Evolutionary conservation across 2,329 filamentous ascomycete species (phyloP).

Genomic region (Venturia asperata): DNA sequence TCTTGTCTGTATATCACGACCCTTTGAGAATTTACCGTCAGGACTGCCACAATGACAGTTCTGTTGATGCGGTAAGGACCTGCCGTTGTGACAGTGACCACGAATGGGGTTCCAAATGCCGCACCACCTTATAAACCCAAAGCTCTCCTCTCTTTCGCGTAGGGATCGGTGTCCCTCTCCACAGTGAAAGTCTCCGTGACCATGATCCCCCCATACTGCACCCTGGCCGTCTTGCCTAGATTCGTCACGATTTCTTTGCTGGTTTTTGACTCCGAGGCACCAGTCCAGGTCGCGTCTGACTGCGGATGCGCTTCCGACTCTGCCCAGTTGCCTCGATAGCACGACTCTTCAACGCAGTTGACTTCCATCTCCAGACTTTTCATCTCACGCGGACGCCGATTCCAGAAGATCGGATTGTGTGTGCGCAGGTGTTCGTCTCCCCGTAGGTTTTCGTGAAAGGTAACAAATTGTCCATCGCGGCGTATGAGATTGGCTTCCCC

Average conservation of each 20-base stretch:
- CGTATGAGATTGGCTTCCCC: not conserved
- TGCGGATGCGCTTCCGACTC: not conserved
- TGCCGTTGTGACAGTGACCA: too few species aligned
- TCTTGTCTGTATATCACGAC: too few species aligned
- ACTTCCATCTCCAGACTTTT: not conserved
- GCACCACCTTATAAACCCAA: not conserved
- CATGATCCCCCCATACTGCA: constrained; percentile 5
- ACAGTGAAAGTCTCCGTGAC: constrained; percentile 8
- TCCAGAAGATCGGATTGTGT: not conserved
- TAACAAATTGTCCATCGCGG: not conserved
- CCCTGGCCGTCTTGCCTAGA: not conserved
- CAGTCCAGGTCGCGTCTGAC: not conserved
- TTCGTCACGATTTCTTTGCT: not conserved
- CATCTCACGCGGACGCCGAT: not conserved
- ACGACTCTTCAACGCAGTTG: not conserved
- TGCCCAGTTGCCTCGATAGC: not conserved
- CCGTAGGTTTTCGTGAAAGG: not conserved
- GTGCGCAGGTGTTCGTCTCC: not conserved
- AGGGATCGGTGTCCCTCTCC: not conserved
- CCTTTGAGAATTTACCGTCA: too few species aligned
- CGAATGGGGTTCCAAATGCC: too few species aligned
- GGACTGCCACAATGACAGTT: too few species aligned
- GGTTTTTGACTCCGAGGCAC: not conserved
- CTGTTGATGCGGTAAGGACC: too few species aligned
- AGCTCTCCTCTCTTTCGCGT: not conserved